Evolutionary conservation across 2,329 filamentous ascomycete species (phyloP), one percentile per base, ranked within the genome.

Genomic region (Beauveria caledonica): DNA sequence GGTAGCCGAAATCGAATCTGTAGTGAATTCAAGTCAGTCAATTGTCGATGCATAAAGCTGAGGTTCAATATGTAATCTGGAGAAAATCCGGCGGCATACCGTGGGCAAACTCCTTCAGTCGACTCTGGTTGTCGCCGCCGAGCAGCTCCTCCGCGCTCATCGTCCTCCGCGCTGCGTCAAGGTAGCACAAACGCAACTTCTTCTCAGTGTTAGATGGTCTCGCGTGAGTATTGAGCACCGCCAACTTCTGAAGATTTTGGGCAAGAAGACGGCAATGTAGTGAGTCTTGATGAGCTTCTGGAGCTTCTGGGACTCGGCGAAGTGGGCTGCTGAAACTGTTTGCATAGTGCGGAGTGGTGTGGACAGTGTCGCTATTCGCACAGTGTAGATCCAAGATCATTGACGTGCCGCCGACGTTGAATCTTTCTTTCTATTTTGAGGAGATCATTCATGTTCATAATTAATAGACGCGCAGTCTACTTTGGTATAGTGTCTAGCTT

Each of bases 91-190:
- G 17, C 44, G 5, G 13, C 44, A 45, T 51, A 61, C 59, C 36
- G 15, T 50, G 11, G 3, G 45, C 36, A 27, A 61, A 52, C 52
- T 50, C 44, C 36, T 61, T 33, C 23, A 56, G 8, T 13, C 59
- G 44, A 17, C 15, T 17, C 6, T 19, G 36, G 21, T 61, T 61
- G 13, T 51, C 59, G 21, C 27, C 27, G 39, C 59, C 36, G 10
- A 61, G 59, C 52, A 60, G 29, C 58, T 46, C 42, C 11, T 44
- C 15, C 6, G 23, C 46, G 8, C 17, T 56, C 59, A 61, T 57
- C 9, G 17, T 60, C n/a, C 19, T 29, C 9, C n/a, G 6, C 33
- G 36, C 13, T 27, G 44, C 17, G 25, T 36, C 13, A 11, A 5
- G 11, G 11, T 17, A 11, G 9, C 15, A 27, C 17, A n/a, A 3